phyloP scores from a whole-genome alignment of 805 yeast species.

The Saccharomycopsis javanensis region DNA sequence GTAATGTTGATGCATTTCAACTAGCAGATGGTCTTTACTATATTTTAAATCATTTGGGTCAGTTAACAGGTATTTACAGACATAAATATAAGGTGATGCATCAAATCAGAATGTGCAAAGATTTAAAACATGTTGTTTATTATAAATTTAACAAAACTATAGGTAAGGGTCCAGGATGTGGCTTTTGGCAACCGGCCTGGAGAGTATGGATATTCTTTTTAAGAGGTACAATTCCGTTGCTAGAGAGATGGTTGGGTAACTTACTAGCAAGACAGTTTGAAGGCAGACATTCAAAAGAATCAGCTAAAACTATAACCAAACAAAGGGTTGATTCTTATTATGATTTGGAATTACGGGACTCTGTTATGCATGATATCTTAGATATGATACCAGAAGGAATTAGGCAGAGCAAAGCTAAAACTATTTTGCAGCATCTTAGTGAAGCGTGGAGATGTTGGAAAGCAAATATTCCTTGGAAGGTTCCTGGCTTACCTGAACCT shows the following conservation, averaged over 20 bases:
- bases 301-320: slow-evolving; percentile 88
- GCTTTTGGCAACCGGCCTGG: slow-evolving; percentile 99
- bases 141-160: slow-evolving; percentile 73
- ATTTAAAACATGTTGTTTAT: slow-evolving; percentile 85
- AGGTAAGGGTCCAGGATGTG: slow-evolving; percentile 98
- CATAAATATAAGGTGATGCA: slow-evolving; percentile 98
- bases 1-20: slow-evolving; percentile 87
- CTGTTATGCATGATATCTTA: slow-evolving; percentile 89
- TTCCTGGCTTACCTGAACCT: slow-evolving; percentile 91
- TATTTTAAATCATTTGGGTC: slow-evolving; percentile 87
- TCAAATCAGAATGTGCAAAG: slow-evolving; percentile 92
- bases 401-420: slow-evolving; percentile 74
- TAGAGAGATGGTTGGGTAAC: slow-evolving; percentile 94
- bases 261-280: slow-evolving; percentile 87
- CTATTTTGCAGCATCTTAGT: slow-evolving; percentile 84
- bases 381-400: slow-evolving; percentile 97
- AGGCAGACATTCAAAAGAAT: slow-evolving; percentile 86
- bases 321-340: slow-evolving; percentile 93
- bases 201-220: slow-evolving; percentile 88
- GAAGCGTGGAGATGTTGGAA: slow-evolving; percentile 99
- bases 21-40: slow-evolving; percentile 92
- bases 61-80: slow-evolving; percentile 90
- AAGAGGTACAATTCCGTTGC: slow-evolving; percentile 82
- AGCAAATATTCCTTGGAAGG: slow-evolving; percentile 97
- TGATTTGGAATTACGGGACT: slow-evolving; percentile 84